Evolutionary conservation across 495 filamentous ascomycete species (phyloP), one percentile per base, ranked within the genome.

Genomic region (Aeminium ludgeri): DNA sequence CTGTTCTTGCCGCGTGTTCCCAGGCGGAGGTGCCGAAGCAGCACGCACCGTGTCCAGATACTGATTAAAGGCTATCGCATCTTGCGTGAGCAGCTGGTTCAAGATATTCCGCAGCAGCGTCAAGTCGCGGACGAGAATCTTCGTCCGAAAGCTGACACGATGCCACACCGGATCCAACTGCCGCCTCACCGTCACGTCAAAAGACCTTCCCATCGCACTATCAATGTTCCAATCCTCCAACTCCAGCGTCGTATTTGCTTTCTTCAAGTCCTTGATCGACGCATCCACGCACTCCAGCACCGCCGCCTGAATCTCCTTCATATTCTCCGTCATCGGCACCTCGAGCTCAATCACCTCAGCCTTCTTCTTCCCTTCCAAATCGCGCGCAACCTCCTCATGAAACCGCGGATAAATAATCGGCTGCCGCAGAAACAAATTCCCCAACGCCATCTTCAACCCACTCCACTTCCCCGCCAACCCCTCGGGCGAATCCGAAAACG

Each of bases 181-280:
- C 51, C 87, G 74, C 36, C 86, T 65, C 36, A 97, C 74, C 43
- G 86, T 74, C 27, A 82, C 66, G 58, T 96, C 91, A 56, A 97
- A 97, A 49, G 78, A 87, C 56, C 78, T 81, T 45, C 95, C 82
- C 41, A 97, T 61, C 17, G 89, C 91, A 56, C 84, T 94, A 56
- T 97, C 91, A 15, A 94, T 64, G 41, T 84, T 96, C 89, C 89
- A 97, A 48, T 95, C 86, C 44, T 87, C 87, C 80, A 96, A 82
- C 47, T 97, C 91, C 5, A 97, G 62, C 0, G 86, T 85, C 0
- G 76, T 68, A 53, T 94, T 95, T 7, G 73, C 66, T 55, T 92
- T 95, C 55, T 84, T 86, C 12, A 97, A 65, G 55, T 97, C 91
- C 20, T 76, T 70, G 48, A 97, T 86, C 46, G 84, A 91, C 35